Conservation (phyloP, 768 basidiomycete species). For the Suillus fuscotomentosus region DNA sequence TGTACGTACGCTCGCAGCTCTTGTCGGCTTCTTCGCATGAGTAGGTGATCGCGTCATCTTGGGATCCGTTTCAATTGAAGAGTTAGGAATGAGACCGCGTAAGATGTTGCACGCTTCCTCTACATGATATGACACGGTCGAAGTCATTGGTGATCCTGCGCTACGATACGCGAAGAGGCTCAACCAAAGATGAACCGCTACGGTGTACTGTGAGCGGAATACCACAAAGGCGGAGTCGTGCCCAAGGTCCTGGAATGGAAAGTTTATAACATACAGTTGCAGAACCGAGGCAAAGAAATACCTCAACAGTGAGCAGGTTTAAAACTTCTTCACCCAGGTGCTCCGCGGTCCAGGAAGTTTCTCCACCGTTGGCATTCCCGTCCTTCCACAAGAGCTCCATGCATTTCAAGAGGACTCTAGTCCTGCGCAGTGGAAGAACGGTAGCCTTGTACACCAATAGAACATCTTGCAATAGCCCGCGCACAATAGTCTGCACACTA, state of each 20-base stretch:
- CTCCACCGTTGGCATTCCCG: slow-evolving; percentile 21
- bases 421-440: slow-evolving; percentile 56
- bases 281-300: slow-evolving; percentile 17
- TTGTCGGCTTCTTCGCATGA: slow-evolving; percentile 14
- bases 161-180: slow-evolving; percentile 69
- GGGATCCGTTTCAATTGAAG: slow-evolving; percentile 20
- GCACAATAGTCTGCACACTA: slow-evolving; percentile 41
- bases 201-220: slow-evolving; percentile 47
- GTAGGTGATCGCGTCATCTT: slow-evolving; percentile 13
- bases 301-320: slow-evolving; percentile 39
- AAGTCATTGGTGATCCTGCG: slow-evolving; percentile 41
- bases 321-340: slow-evolving; percentile 42
- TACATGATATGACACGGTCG: slow-evolving; percentile 48
- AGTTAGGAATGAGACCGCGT: slow-evolving; percentile 31
- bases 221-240: slow-evolving; percentile 26
- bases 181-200: slow-evolving; percentile 62
- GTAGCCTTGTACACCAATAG: slow-evolving; percentile 46
- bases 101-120: slow-evolving; percentile 54
- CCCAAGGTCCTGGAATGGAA: slow-evolving; percentile 24
- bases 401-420: slow-evolving; percentile 52
- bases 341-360: slow-evolving; percentile 30
- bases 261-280: not conserved
- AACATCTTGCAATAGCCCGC: slow-evolving; percentile 45
- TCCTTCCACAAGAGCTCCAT: slow-evolving; percentile 45
- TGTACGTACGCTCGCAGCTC: not conserved